These are phyloP conservation scores for Clarireedia hainanense DNA, from an alignment of 2,329 filamentous ascomycete species.

Conservation along the genomic window DNA sequence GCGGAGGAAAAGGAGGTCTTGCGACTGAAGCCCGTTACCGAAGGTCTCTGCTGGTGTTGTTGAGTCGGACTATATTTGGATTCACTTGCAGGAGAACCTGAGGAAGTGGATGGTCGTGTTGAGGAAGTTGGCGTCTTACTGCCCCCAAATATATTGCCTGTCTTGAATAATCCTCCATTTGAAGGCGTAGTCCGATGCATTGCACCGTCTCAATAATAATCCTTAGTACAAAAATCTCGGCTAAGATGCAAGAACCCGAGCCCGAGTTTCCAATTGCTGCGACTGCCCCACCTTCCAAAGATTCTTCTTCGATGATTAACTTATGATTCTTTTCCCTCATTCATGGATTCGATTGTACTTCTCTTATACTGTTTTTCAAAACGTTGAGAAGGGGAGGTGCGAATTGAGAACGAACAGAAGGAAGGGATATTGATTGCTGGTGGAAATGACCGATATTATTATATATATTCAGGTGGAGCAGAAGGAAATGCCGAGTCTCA, in stretches of 20 bases:
- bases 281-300: not conserved
- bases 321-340: not conserved
- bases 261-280: not conserved
- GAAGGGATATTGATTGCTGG: conserved; percentile 1
- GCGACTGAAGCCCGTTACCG: conserved; percentile 42
- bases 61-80: conserved; percentile 10
- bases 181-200: conserved; percentile 14
- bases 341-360: not conserved
- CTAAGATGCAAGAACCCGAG: not conserved
- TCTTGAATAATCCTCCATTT: conserved; percentile 16
- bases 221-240: conserved; percentile 5
- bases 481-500: conserved; percentile 4
- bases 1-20: conserved; percentile 43
- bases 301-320: not conserved
- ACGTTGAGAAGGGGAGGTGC: too few relatives aligned
- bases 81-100: conserved; percentile 19
- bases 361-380: too few relatives aligned
- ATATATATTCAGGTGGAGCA: conserved; percentile 4
- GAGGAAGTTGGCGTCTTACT: conserved; percentile 23
- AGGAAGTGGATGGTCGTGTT: conserved; percentile 23
- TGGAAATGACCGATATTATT: conserved; percentile 4
- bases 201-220: not conserved
- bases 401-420: not conserved
- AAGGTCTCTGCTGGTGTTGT: conserved; percentile 25
- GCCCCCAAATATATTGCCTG: conserved; percentile 18